Evolutionary conservation across 2,329 filamentous ascomycete genomes (phyloP).

Genomic region (Onygenales sp.): DNA sequence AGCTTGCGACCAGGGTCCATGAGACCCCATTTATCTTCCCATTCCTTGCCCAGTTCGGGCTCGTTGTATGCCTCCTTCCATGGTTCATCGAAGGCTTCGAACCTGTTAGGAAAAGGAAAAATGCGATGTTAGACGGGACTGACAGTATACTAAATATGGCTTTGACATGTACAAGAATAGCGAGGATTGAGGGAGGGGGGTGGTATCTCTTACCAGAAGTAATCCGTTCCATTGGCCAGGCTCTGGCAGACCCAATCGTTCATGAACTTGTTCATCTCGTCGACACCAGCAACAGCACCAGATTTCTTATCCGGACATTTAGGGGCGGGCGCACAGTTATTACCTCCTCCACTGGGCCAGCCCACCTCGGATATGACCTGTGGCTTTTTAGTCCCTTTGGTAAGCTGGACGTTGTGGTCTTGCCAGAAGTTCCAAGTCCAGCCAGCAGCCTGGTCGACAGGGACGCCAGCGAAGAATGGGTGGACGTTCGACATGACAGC

Average conservation of each 20-base stretch:
- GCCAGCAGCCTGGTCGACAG: constrained; percentile 54
- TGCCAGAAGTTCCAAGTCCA: constrained; percentile 86
- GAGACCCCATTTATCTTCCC: constrained; percentile 94
- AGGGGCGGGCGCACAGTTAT: constrained; percentile 54
- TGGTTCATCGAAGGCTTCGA: constrained; percentile 91
- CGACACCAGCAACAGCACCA: constrained; percentile 69
- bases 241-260: constrained; percentile 73
- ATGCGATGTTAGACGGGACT: neutral
- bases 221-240: constrained; percentile 73
- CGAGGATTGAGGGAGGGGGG: neutral
- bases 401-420: constrained; percentile 55
- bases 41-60: constrained; percentile 52
- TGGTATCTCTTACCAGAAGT: constrained; percentile 63
- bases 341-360: constrained; percentile 80
- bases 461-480: constrained; percentile 82
- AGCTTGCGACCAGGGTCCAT: constrained; percentile 78
- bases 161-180: neutral
- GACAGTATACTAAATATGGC: too few species aligned
- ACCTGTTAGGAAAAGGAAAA: constrained; percentile 40
- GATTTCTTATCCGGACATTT: constrained; percentile 46
- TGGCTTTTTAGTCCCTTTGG: constrained; percentile 50
- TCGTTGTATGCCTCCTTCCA: constrained; percentile 77
- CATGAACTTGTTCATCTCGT: constrained; percentile 80
- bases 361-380: constrained; percentile 86
- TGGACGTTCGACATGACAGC: constrained; percentile 96